These are phyloP conservation scores for Yarrowia alimentaria DNA, from an alignment of 805 yeast genomes.

Conservation along the genomic window DNA sequence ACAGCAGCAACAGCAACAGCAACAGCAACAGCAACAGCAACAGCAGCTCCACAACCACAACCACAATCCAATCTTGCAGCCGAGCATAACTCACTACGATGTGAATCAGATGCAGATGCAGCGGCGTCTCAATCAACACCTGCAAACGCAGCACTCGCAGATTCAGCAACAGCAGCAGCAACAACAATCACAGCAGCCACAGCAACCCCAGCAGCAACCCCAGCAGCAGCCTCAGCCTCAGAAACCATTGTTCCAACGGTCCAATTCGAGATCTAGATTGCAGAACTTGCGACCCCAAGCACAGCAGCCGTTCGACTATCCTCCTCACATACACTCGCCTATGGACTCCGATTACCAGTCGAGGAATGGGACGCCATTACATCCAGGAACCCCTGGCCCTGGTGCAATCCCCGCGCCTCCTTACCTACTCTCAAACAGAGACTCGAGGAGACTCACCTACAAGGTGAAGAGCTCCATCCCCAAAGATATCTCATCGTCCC, in stretches of 20 bases:
- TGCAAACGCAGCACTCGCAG: conserved; percentile 28
- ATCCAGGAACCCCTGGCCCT: conserved; percentile 28
- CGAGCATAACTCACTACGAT: conserved; percentile 11
- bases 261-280: conserved; percentile 20
- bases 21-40: background rate
- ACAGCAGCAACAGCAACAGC: background rate
- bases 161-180: conserved; percentile 26
- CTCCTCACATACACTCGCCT: conserved; percentile 26
- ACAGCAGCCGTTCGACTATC: conserved; percentile 20
- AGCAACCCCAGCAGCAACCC: conserved; percentile 4
- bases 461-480: conserved; percentile 44
- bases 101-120: conserved; percentile 15
- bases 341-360: conserved; percentile 26
- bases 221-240: conserved; percentile 13
- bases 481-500: conserved; percentile 39
- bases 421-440: conserved; percentile 32
- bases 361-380: conserved; percentile 3
- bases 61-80: conserved; percentile 10
- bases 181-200: conserved; percentile 28
- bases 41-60: conserved; percentile 8
- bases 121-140: conserved; percentile 8
- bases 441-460: conserved; percentile 32
- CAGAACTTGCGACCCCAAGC: conserved; percentile 14
- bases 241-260: conserved; percentile 18
- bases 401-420: conserved; percentile 33